Base-by-base conservation (phyloP, 805 yeast genomes). In the Teunomyces aglyptinius region DNA sequence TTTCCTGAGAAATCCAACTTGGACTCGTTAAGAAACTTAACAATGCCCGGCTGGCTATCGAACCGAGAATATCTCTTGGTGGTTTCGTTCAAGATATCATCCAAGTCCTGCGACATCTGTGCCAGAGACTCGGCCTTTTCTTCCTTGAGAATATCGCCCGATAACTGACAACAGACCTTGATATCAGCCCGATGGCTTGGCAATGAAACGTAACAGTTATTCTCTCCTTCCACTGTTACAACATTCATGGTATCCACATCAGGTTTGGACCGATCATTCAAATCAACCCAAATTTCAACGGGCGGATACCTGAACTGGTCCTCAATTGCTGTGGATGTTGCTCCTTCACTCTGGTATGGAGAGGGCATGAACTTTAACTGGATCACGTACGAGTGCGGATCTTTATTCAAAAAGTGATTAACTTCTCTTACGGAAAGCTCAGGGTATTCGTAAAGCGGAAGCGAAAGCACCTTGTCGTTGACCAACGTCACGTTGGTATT, bases 201-300 rank as follows among this genome's bases (percentile, higher is more conserved):
- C 24, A 78, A 52, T 1, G 80, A 64, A 0, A 80, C 63, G 36
- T 61, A 63, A 12, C 67, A 61, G 47, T 64, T 66, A 40, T 69
- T 65, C 50, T 81, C 84, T 6, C 68, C 68, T 24, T 76, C 76
- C 1, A 75, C 75, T 0, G 77, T 65, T 1, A 76, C 71, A 1
- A 76, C 58, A 31, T 69, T 69, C 45, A 79, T 52, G 10, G 72
- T 60, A 20, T 66, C 73, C 28, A 70, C 49, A 29, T 67, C 75
- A 0, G 72, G 73, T 32, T 50, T 58, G 10, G 65, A 64, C 12
- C 67, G 65, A 15, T 64, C 66, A 45, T 60, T 67, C 41, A 77
- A 59, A 41, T 72, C 77, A 29, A 75, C 62, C 82, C 84, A 80
- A 39, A 82, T 64, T 54, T 81, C 86, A 5, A 82, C 60, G 1